Conservation (phyloP, 495 filamentous ascomycete genomes). For the Aspergillus asperescens region DNA sequence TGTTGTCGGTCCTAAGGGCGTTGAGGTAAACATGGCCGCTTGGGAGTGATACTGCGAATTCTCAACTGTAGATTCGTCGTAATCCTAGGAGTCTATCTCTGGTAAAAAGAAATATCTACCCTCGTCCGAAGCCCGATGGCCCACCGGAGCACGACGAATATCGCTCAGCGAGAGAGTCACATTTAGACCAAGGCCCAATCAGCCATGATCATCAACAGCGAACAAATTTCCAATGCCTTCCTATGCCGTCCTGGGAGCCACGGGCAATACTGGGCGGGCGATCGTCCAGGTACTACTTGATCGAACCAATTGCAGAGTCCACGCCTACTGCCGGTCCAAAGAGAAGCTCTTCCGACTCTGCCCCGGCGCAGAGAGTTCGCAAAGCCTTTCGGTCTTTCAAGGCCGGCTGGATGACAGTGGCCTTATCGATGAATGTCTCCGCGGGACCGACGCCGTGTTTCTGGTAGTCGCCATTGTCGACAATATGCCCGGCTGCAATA, state of each 20-base stretch:
- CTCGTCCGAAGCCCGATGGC: not conserved
- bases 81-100: no score
- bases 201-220: not conserved
- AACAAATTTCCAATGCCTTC: not conserved
- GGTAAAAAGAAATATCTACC: no score
- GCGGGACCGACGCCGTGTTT: constrained; percentile 1
- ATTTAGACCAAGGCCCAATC: not conserved
- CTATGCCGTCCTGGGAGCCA: not conserved
- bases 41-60: no score
- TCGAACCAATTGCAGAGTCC: not conserved
- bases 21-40: not conserved
- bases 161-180: not conserved
- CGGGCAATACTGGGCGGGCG: not conserved
- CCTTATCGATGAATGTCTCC: not conserved
- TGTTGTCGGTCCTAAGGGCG: not conserved
- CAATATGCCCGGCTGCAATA: not conserved
- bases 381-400: not conserved
- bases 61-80: no score
- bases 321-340: not conserved
- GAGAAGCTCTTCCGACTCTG: constrained; percentile 1
- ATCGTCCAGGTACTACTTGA: constrained; percentile 3
- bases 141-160: not conserved
- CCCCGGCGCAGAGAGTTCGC: not conserved
- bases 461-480: constrained; percentile 1
- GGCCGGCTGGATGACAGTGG: not conserved